Conservation (phyloP, 208 protist species). For the Entamoeba histolytica region DNA sequence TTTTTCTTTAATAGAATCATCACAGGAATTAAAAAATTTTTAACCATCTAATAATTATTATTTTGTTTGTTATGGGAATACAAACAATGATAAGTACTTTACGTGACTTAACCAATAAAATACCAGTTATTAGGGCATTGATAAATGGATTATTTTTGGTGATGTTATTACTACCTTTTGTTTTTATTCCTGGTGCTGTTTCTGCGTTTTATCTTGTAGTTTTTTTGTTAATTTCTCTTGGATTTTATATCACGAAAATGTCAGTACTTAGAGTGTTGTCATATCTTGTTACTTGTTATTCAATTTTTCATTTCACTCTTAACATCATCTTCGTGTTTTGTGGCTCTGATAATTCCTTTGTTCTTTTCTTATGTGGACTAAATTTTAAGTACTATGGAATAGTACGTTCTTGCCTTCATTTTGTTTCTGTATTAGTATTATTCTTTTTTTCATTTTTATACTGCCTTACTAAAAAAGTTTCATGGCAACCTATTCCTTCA, state of each 20-base stretch:
- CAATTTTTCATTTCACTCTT: not conserved
- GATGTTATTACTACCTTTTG: too few species aligned
- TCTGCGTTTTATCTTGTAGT: not conserved
- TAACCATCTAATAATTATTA: too few species aligned
- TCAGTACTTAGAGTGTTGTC: not conserved
- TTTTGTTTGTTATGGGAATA: too few species aligned
- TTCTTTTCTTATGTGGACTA: not conserved
- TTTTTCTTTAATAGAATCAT: too few species aligned
- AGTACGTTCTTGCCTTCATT: not conserved
- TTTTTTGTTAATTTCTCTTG: not conserved
- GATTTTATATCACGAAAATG: not conserved
- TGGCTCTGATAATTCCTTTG: not conserved
- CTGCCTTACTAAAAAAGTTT: not conserved
- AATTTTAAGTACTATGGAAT: not conserved
- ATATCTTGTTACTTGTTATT: not conserved
- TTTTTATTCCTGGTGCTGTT: too few species aligned
- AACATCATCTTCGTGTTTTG: not conserved
- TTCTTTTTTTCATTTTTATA: not conserved
- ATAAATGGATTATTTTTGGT: too few species aligned
- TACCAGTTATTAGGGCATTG: too few species aligned
- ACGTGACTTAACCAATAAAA: too few species aligned
- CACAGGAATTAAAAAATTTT: too few species aligned
- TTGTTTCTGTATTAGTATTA: not conserved
- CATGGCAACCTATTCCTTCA: not conserved
- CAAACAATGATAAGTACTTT: too few species aligned